phyloP scores from a whole-genome alignment of 192 early-diverging fungal genomes.

The Entrophospora sp. region DNA sequence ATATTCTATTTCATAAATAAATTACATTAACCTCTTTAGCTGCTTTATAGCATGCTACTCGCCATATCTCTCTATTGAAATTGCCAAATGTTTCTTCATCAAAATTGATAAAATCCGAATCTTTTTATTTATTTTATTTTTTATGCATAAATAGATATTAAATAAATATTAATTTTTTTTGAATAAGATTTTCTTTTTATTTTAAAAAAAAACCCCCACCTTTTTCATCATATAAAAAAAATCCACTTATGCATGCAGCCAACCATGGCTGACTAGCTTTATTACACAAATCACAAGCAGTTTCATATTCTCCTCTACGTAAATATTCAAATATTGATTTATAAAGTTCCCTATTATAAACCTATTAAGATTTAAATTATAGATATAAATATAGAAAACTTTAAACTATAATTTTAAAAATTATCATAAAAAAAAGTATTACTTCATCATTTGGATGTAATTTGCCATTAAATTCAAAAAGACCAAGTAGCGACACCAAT shows the following conservation, averaged over 20 bases:
- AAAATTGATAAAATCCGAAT: slow-evolving; percentile 26
- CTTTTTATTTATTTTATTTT: too few relatives aligned
- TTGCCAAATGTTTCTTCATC: slow-evolving; percentile 37
- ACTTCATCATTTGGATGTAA: too few relatives aligned
- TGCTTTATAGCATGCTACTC: slow-evolving; percentile 46
- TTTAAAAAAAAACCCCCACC: slow-evolving; percentile 1
- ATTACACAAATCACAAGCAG: slow-evolving; percentile 64
- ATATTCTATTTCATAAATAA: too few relatives aligned
- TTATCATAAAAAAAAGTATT: not conserved
- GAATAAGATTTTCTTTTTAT: not conserved
- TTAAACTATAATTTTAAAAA: too few relatives aligned
- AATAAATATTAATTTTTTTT: too few relatives aligned
- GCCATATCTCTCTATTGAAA: slow-evolving; percentile 60
- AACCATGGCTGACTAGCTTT: slow-evolving; percentile 71
- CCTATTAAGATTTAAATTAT: not conserved
- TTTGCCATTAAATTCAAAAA: too few relatives aligned
- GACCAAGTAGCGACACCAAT: too few relatives aligned
- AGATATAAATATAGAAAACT: not conserved
- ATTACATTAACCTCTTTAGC: slow-evolving; percentile 45
- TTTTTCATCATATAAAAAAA: slow-evolving; percentile 45
- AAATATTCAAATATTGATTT: slow-evolving; percentile 69
- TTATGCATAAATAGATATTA: too few relatives aligned
- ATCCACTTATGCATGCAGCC: slow-evolving; percentile 68
- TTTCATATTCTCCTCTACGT: slow-evolving; percentile 56
- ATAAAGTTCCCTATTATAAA: slow-evolving; percentile 43